Base-by-base conservation (phyloP, 306 rosid species). In the Alnus rubra region DNA sequence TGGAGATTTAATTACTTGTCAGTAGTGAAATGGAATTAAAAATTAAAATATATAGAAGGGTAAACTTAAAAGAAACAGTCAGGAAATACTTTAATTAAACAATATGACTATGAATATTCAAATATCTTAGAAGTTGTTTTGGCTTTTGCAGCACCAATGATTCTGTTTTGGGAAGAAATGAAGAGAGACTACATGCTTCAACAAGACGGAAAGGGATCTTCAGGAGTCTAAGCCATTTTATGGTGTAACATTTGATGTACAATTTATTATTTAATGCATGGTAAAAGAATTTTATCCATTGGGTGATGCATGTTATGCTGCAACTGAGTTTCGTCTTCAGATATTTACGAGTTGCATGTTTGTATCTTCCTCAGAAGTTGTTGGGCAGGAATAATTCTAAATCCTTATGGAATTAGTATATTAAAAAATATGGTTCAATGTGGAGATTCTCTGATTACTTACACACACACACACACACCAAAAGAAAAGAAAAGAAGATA, bases 81-180 rank as follows among this genome's bases (percentile, higher is more conserved):
- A 65, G 30, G 48, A 49, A 65, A 8, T 37, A 15, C 47, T 37
- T 37, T 18, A 18, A 74, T 37, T 69, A n/a, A n/a, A 15, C 14
- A 56, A 10, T 47, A 12, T 77, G 53, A 52, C 63, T 67, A 28
- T 75, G 69, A 48, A 82, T 75, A 72, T 74, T 51, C 15, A 76
- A 78, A 83, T 53, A 52, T 15, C 31, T 68, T 79, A 49, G 33
- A 30, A 6, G 2, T 2, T 70, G 23, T 60, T 55, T 10, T 65
- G 18, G 52, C 60, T 78, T 82, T 81, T 76, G 59, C 89, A 92
- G 96, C 82, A 92, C 97, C 14, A 90, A 89, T 69, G 97, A 90
- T 84, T 84, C 84, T 4, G 90, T 92, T 72, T 85, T 90, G 78
- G n/a, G 96, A 92, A 84, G 88, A 90, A 86, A 90, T 92, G 96